Base-by-base conservation (phyloP, 306 rosid genomes). In the Prunus mume region DNA sequence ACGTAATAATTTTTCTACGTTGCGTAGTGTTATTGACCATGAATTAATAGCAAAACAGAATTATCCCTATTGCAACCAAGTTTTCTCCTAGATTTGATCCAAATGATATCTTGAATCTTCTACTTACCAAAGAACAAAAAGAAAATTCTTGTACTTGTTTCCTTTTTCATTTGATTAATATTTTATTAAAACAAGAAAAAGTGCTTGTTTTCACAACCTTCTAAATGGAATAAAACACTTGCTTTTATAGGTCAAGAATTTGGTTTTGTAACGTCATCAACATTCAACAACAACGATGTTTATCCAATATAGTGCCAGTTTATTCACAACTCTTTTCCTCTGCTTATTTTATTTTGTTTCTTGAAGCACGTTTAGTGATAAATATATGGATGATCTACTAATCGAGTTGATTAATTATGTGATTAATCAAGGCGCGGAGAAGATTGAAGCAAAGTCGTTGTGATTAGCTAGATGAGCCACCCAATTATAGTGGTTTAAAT, bases 21-120 rank as follows among this genome's bases (percentile, higher is more conserved):
- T 0, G 2, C 0, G 7, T 7, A 7, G 43, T 1, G 2, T 38
- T 38, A 38, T 38, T 38, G 9, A 0, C 0, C 0, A 0, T 0
- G 1, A 38, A n/a, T n/a, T n/a, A n/a, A 38, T 38, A 38, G 1
- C 2, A 38, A 38, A 38, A 38, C 0, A 38, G 0, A 0, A 38
- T 7, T 38, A 38, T 38, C 43, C 0, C 9, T 38, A 38, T 38
- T 7, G 9, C 43, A 1, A 38, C 43, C 43, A 6, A 38, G 43
- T 38, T 38, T 6, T 38, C 43, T 38, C 43, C 43, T 6, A 2
- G 2, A 6, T 38, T 6, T 38, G 9, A 38, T 9, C 43, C 10
- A 38, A 38, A 38, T 38, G 43, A 38, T 38, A 38, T 38, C 2
- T 38, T 38, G 43, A 38, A 38, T 38, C 43, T 38, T 38, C 43